These are phyloP conservation scores for Blastobotrys chiropterorum DNA, from an alignment of 805 yeast genomes.

Conservation along the genomic window DNA sequence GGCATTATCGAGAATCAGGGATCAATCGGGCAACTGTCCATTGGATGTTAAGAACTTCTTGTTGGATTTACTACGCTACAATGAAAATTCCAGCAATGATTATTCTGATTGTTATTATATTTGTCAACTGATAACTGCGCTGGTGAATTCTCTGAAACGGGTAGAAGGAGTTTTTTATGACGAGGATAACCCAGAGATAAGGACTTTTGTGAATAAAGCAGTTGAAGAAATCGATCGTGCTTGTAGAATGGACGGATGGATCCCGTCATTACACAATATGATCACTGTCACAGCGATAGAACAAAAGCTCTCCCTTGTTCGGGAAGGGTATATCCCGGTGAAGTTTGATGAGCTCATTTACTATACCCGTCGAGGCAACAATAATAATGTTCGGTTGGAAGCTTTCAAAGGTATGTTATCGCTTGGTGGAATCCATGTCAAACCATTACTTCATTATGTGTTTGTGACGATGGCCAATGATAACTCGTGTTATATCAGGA, in stretches of 20 bases:
- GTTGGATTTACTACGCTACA: constrained; percentile 67
- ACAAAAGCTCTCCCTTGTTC: constrained; percentile 54
- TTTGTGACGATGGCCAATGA: constrained; percentile 54
- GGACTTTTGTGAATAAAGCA: constrained; percentile 39
- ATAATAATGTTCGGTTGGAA: constrained; percentile 50
- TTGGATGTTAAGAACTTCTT: constrained; percentile 53
- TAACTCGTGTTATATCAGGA: constrained; percentile 45
- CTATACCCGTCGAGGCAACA: constrained; percentile 43
- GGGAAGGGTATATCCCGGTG: constrained; percentile 46
- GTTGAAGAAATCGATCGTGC: constrained; percentile 66
- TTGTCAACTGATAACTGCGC: constrained; percentile 47
- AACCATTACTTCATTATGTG: constrained; percentile 52
- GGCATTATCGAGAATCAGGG: constrained; percentile 54
- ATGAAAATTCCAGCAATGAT: constrained; percentile 75
- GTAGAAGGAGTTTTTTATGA: constrained; percentile 5
- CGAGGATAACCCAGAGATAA: constrained; percentile 5
- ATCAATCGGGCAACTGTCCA: constrained; percentile 59
- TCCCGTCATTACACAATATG: constrained; percentile 60
- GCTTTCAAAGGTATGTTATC: constrained; percentile 66
- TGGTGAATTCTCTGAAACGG: constrained; percentile 37
- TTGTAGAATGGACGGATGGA: constrained; percentile 78
- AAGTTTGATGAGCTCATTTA: constrained; percentile 50
- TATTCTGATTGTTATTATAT: constrained; percentile 70
- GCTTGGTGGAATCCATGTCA: constrained; percentile 73
- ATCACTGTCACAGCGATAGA: constrained; percentile 52